phyloP scores from a whole-genome alignment of 2,329 filamentous ascomycete species.

The Mollisia scopiformis region DNA sequence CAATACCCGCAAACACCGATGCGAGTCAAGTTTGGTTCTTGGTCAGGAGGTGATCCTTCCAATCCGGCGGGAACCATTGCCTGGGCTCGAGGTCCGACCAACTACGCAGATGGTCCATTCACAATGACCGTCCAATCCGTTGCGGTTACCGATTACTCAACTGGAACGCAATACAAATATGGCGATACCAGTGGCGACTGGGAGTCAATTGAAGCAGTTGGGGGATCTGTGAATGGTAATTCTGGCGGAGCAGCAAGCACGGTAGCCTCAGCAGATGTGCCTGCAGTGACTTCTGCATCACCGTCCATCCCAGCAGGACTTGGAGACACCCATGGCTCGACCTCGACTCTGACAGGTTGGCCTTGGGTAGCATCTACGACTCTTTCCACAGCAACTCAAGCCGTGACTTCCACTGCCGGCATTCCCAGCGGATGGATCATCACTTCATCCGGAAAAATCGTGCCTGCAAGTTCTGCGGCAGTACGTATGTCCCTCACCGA shows the following conservation, averaged over 20 bases:
- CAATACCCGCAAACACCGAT: slow-evolving; percentile 97
- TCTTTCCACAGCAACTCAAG: slow-evolving; percentile 47
- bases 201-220: slow-evolving; percentile 80
- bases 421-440: slow-evolving; percentile 84
- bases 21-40: slow-evolving; percentile 89
- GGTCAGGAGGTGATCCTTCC: slow-evolving; percentile 82
- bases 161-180: slow-evolving; percentile 83
- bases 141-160: slow-evolving; percentile 87
- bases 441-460: slow-evolving; percentile 76
- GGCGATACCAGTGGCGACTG: slow-evolving; percentile 77
- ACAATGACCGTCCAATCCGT: slow-evolving; percentile 81
- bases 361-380: slow-evolving; percentile 67
- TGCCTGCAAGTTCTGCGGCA: slow-evolving; percentile 70
- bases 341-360: slow-evolving; percentile 61
- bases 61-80: slow-evolving; percentile 82
- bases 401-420: slow-evolving; percentile 45
- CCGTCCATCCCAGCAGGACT: slow-evolving; percentile 73
- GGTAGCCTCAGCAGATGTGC: slow-evolving; percentile 57
- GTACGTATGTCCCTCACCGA: slow-evolving; percentile 56
- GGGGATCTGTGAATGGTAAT: slow-evolving; percentile 74
- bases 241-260: slow-evolving; percentile 42
- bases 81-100: slow-evolving; percentile 85
- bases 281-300: slow-evolving; percentile 63
- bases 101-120: slow-evolving; percentile 84
- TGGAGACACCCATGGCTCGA: slow-evolving; percentile 58